Conservation (phyloP, 176 grass and related monocot genomes). For the Puya raimondii region DNA sequence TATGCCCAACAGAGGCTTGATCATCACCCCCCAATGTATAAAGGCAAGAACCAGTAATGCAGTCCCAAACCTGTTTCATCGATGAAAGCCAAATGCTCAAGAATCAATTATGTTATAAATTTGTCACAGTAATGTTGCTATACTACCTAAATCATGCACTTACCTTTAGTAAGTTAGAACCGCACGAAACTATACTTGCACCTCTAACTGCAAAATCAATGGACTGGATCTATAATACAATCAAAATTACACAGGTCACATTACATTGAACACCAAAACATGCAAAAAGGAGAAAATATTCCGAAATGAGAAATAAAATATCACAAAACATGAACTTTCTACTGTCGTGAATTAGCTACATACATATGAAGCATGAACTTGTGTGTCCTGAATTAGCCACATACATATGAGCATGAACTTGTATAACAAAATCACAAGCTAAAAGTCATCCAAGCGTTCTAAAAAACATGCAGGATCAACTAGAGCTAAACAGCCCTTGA, state of each 20-base stretch:
- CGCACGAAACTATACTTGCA: slow-evolving; percentile 90
- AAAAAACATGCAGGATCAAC: background rate
- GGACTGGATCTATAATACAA: slow-evolving; percentile 59
- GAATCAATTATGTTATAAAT: background rate
- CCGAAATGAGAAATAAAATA: background rate
- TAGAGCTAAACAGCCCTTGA: background rate
- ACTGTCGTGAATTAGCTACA: background rate
- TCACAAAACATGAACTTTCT: background rate
- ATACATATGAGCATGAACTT: background rate
- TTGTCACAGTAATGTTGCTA: background rate
- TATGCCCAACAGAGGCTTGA: slow-evolving; percentile 57
- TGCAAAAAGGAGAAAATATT: background rate
- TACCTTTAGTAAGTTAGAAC: slow-evolving; percentile 93
- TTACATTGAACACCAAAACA: slow-evolving; percentile 11
- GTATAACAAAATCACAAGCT: background rate
- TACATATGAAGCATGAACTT: no score
- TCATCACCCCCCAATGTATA: slow-evolving; percentile 74
- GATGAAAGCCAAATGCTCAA: slow-evolving; percentile 11
- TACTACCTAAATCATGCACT: slow-evolving; percentile 13
- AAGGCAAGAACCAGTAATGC: slow-evolving; percentile 95
- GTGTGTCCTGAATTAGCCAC: no score
- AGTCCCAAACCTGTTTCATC: slow-evolving; percentile 85
- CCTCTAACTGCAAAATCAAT: slow-evolving; percentile 97
- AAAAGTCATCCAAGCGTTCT: background rate
- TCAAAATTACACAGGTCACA: slow-evolving; percentile 21